Conservation (phyloP, 495 filamentous ascomycete genomes). For the Oidiodendron maius region DNA sequence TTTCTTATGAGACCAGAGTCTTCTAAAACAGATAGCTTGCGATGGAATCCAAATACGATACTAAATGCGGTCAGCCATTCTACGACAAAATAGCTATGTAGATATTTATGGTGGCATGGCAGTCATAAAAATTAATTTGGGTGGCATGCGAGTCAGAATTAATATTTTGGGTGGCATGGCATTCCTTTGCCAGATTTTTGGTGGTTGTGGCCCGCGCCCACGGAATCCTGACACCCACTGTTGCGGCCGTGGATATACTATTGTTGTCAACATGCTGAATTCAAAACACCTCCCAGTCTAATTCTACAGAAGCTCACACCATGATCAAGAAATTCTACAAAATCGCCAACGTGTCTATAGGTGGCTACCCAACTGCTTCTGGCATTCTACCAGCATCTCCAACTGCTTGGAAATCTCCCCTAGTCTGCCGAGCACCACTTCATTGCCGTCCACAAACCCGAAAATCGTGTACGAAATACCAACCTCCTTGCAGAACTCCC, state of each 20-base stretch:
- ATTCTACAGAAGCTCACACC: too few species aligned
- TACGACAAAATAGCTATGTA: not conserved
- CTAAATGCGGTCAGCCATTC: too few species aligned
- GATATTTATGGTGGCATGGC: not conserved
- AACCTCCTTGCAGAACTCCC: conserved; percentile 84
- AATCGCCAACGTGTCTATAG: too few species aligned
- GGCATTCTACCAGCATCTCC: conserved; percentile 77
- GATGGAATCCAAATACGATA: too few species aligned
- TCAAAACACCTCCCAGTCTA: too few species aligned
- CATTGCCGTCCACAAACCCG: conserved; percentile 89
- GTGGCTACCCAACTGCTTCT: too few species aligned
- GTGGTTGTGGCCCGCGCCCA: not conserved
- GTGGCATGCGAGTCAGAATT: not conserved
- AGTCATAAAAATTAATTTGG: not conserved
- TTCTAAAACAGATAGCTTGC: too few species aligned
- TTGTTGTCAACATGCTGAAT: too few species aligned
- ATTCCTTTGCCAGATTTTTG: not conserved
- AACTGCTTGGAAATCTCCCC: conserved; percentile 87
- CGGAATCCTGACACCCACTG: too few species aligned
- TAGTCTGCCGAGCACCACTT: conserved; percentile 73
- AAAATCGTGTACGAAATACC: conserved; percentile 88
- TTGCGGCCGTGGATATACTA: too few species aligned
- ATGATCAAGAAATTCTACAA: too few species aligned
- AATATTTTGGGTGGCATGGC: not conserved
- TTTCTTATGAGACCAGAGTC: too few species aligned